Evolutionary conservation across 176 grass and related monocot species (phyloP), one percentile per base, ranked within the genome.

Genomic region (Carex myosuroides): DNA sequence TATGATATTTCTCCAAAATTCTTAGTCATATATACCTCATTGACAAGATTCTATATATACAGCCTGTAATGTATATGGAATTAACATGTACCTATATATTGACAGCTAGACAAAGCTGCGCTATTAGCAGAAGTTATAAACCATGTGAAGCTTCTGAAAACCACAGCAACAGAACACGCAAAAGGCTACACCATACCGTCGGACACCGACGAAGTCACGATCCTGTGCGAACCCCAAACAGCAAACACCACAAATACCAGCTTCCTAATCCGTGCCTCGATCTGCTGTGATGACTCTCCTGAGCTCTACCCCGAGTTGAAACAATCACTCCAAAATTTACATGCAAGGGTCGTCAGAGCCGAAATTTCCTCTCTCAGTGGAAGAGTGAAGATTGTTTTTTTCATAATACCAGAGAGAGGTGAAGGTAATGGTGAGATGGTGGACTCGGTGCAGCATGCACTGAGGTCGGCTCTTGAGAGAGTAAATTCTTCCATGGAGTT

Each of bases 41-140:
- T 76, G 12, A 76, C 1, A 70, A 41, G 39, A 41, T n/a, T 37
- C 5, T 69, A 41, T 7, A 18, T 69, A 41, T 7, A 18, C 8
- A 18, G n/a, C 66, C 6, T 39, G 32, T 69, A 0, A 41, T 55
- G 30, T 50, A 0, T 4, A 33, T 41, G 68, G 17, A 21, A 13
- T 24, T 24, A 24, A 74, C 46, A 74, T 42, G 24, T 26, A 57
- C 14, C 22, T 33, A 32, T n/a, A n/a, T n/a, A n/a, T 33, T 32
- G 30, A 82, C 91, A 99, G 97, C 83, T 96, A 86, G 97, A 99
- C 83, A 99, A 99, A 68, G 93, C 93, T 4, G 93, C 93, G 63
- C 72, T 99, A 44, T 90, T 96, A 5, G 91, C 93, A 0, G 80
- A 99, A 30, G 97, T 99, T 41, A 92, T 99, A 50, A 72, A 85